A percentile compares a stretch with the other conserved stretches of the same genome.
phyloP scores from a whole-genome alignment of 768 basidiomycete species.

The Pleurotus djamor region DNA sequence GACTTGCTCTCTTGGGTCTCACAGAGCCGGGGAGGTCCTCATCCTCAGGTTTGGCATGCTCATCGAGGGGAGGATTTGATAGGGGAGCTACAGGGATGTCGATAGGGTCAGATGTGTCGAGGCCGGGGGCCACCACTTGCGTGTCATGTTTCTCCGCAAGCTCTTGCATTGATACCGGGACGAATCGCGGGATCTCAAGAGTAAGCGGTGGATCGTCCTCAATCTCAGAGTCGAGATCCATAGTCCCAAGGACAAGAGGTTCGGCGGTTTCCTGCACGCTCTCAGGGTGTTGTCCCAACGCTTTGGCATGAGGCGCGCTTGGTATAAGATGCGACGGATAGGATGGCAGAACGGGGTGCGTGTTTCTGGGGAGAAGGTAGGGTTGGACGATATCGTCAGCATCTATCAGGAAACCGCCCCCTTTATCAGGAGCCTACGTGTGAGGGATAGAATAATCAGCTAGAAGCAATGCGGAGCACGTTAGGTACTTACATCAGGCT shows the following conservation, averaged over 20 bases:
- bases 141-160: conserved; percentile 43
- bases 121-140: not conserved
- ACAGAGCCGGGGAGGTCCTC: too few species aligned
- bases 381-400: conserved; percentile 74
- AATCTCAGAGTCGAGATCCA: conserved; percentile 31
- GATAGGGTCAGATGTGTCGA: not conserved
- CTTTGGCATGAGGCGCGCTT: conserved; percentile 9
- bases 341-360: conserved; percentile 25
- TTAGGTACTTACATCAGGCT: not conserved
- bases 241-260: conserved; percentile 25
- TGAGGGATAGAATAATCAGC: not conserved
- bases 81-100: not conserved
- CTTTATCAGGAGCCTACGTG: conserved; percentile 13
- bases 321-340: conserved; percentile 7
- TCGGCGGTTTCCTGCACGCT: conserved; percentile 13
- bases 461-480: not conserved
- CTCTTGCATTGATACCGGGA: conserved; percentile 64
- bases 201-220: conserved; percentile 17
- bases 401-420: conserved; percentile 62
- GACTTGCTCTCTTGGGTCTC: too few species aligned
- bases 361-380: conserved; percentile 67
- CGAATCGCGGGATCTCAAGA: conserved; percentile 3
- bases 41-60: too few species aligned
- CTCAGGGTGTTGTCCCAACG: conserved; percentile 10
- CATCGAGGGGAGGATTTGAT: too few species aligned